These are phyloP conservation scores for Myriosclerotinia duriaeana DNA, from an alignment of 2,329 filamentous ascomycete genomes.

Conservation along the genomic window DNA sequence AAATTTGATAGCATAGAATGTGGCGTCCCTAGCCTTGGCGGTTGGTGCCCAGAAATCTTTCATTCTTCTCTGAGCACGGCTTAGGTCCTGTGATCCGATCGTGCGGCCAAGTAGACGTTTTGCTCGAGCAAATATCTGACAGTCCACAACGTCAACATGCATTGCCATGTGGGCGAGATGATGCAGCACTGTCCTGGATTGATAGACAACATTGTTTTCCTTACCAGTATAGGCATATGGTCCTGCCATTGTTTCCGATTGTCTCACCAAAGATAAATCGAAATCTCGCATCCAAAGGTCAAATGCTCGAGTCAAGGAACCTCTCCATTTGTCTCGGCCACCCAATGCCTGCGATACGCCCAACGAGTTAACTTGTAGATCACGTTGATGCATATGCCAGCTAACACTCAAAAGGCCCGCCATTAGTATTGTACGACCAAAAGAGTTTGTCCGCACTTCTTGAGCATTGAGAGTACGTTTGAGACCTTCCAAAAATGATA, in stretches of 20 bases:
- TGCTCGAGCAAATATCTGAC: conserved; percentile 90
- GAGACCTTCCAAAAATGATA: conserved; percentile 85
- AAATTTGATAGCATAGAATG: conserved; percentile 89
- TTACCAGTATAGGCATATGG: conserved; percentile 58
- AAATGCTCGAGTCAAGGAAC: conserved; percentile 80
- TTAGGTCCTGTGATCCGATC: conserved; percentile 80
- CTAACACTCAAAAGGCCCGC: conserved; percentile 88
- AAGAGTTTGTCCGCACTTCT: conserved; percentile 85
- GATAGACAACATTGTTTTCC: conserved; percentile 70
- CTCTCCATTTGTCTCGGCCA: conserved; percentile 87
- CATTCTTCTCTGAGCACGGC: conserved; percentile 77
- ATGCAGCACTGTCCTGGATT: conserved; percentile 85
- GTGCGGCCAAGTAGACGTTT: conserved; percentile 80
- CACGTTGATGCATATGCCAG: conserved; percentile 97
- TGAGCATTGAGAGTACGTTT: conserved; percentile 87
- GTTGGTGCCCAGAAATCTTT: conserved; percentile 86
- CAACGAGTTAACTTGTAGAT: conserved; percentile 86
- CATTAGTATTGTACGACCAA: conserved; percentile 92
- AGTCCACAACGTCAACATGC: conserved; percentile 96
- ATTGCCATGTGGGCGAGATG: conserved; percentile 97
- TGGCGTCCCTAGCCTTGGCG: conserved; percentile 83
- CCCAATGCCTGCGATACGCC: conserved; percentile 77
- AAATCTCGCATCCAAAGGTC: conserved; percentile 94
- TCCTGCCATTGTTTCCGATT: conserved; percentile 52
- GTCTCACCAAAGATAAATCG: conserved; percentile 69